These are phyloP conservation scores for Chondrostereum purpureum DNA, from an alignment of 1,284 basidiomycete genomes.

Conservation along the genomic window DNA sequence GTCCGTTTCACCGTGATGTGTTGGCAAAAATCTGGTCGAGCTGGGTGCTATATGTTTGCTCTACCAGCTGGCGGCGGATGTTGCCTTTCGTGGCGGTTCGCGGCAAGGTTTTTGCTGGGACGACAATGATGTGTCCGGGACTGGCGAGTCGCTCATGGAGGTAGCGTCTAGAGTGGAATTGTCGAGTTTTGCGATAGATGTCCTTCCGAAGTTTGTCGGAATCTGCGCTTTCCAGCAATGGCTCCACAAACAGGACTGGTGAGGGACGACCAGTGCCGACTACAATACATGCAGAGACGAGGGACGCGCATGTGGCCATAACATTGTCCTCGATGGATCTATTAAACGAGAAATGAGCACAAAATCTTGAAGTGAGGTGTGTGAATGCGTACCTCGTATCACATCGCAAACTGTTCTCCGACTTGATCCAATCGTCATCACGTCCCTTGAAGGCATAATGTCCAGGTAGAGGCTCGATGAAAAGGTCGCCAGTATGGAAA, in stretches of 20 bases:
- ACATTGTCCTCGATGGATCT: constrained; percentile 69
- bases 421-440: constrained; percentile 77
- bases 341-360: constrained; percentile 10
- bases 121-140: constrained; percentile 48
- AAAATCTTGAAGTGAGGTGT: constrained; percentile 10
- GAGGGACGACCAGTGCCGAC: constrained; percentile 65
- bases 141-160: constrained; percentile 60
- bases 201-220: constrained; percentile 51
- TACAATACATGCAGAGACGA: constrained; percentile 63
- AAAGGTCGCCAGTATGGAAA: constrained; percentile 71
- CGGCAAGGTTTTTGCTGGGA: constrained; percentile 47
- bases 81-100: constrained; percentile 67
- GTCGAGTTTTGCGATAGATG: constrained; percentile 57
- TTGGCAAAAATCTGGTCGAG: constrained; percentile 40
- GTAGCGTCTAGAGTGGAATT: constrained; percentile 59
- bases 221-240: constrained; percentile 33
- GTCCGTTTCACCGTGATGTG: constrained; percentile 12
- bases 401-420: constrained; percentile 63
- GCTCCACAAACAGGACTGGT: constrained; percentile 63
- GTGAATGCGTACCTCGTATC: constrained; percentile 52
- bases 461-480: constrained; percentile 47
- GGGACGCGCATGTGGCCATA: constrained; percentile 45
- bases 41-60: constrained; percentile 43
- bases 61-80: constrained; percentile 57
- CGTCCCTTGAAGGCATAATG: constrained; percentile 58